Evolutionary conservation across 2,329 filamentous ascomycete species (phyloP).

Genomic region (Aspergillus sp.): DNA sequence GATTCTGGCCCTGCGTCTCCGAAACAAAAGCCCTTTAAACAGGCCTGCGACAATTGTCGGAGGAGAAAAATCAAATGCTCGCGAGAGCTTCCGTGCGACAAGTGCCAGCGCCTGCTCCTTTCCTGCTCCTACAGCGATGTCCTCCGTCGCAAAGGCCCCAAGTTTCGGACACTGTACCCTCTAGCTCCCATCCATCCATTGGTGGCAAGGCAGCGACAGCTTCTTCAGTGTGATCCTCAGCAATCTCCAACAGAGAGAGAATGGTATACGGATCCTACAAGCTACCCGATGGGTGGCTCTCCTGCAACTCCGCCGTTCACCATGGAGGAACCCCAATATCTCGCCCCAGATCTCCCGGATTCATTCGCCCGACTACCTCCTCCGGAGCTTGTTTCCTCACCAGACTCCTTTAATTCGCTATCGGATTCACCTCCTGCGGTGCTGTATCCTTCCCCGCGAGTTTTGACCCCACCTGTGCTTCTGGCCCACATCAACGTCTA

Average conservation of each 20-base stretch:
- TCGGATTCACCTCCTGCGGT: slow-evolving; percentile 26
- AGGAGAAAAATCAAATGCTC: slow-evolving; percentile 45
- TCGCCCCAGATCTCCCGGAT: slow-evolving; percentile 24
- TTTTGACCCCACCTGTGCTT: slow-evolving; percentile 34
- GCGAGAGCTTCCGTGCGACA: slow-evolving; percentile 42
- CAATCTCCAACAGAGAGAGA: slow-evolving; percentile 20
- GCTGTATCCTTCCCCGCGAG: slow-evolving; percentile 20
- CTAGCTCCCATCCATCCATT: slow-evolving; percentile 37
- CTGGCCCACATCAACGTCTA: slow-evolving; percentile 43
- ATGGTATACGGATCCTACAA: slow-evolving; percentile 17
- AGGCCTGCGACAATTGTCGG: slow-evolving; percentile 44
- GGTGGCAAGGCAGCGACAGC: slow-evolving; percentile 20
- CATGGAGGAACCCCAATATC: slow-evolving; percentile 25
- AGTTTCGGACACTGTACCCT: slow-evolving; percentile 40
- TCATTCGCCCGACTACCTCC: slow-evolving; percentile 29
- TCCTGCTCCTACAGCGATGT: slow-evolving; percentile 42
- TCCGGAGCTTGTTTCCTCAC: slow-evolving; percentile 35
- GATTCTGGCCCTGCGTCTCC: slow-evolving; percentile 17
- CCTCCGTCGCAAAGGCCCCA: slow-evolving; percentile 40
- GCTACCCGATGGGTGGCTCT: slow-evolving; percentile 23
- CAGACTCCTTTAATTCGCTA: slow-evolving; percentile 33
- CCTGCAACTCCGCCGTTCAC: slow-evolving; percentile 28
- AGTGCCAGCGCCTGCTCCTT: slow-evolving; percentile 37
- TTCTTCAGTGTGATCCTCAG: slow-evolving; percentile 12
- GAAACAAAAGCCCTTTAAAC: slow-evolving; percentile 29